Evolutionary conservation across 805 yeast species (phyloP), one percentile per base, ranked within the genome.

Genomic region (Jamesozyma gamospora): DNA sequence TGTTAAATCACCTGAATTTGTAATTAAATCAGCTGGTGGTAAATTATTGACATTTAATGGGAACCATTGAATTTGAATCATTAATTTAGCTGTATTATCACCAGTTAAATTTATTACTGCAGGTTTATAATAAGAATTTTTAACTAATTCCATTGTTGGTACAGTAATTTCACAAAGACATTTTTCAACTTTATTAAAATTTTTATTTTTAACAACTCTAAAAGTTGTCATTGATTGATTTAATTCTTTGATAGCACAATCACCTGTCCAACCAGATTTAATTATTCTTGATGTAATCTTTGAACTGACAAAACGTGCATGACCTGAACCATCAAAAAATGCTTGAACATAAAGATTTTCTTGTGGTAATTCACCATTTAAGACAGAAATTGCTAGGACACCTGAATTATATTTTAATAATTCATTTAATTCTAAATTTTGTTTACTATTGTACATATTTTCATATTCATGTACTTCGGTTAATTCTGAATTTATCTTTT

Each of bases 261-360:
- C 96, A 44, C 86, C 85, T 13, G 82, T 75, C 48, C 72, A 68
- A 32, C 71, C 71, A 18, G 63, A 47, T 35, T 57, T 60, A 17
- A 62, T 43, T 26, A 55, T 48, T 38, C 59, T 56, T 7, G 55
- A 50, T 5, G 51, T 48, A 41, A 82, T 64, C 44, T 66, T 67
- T 13, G 76, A 74, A 35, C 85, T 67, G 4, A 67, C 69, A 53
- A 66, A 81, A 37, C 79, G 74, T 10, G 83, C 69, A 58, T 75
- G 77, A 4, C 87, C 83, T 45, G 67, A 72, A 50, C 75, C 78
- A 62, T 92, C 96, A 51, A 84, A 79, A 58, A 74, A 82, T 0
- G 78, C 72, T 58, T 87, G 94, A 17, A 92, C 63, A 46, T 72
- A 82, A 14, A 77, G 71, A 42, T 75, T 77, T n/a, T 65, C 68